A percentile compares a stretch with the other conserved stretches of the same genome.
Conservation (phyloP, 129 eudicot species). For the Lactuca sativa region DNA sequence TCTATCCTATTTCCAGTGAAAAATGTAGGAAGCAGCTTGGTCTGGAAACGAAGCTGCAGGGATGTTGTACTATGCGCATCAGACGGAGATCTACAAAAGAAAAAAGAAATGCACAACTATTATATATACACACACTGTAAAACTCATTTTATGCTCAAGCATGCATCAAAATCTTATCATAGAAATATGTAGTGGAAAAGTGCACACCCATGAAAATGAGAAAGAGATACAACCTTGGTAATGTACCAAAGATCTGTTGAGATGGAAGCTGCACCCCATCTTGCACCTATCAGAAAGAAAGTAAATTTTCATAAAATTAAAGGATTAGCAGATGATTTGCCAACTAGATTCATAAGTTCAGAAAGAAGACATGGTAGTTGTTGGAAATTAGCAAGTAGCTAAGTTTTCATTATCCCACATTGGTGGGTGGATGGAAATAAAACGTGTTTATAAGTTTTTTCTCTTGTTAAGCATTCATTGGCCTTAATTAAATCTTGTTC, state of each 20-base stretch:
- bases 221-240: conserved; percentile 44
- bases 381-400: too few species aligned
- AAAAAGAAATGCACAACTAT: conserved; percentile 1
- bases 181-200: too few species aligned
- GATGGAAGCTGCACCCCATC: conserved; percentile 52
- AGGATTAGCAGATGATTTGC: too few species aligned
- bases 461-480: too few species aligned
- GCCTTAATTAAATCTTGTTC: too few species aligned
- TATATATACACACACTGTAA: too few species aligned
- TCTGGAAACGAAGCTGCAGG: conserved; percentile 57
- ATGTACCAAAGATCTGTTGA: conserved; percentile 23
- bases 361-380: conserved; percentile 21
- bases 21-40: conserved; percentile 41
- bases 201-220: conserved; percentile 1
- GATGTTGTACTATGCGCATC: conserved; percentile 35
- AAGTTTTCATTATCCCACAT: too few species aligned
- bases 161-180: too few species aligned
- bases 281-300: conserved; percentile 50
- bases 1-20: conserved; percentile 60
- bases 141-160: not conserved
- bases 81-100: conserved; percentile 35
- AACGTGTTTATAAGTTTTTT: too few species aligned
- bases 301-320: not conserved
- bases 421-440: too few species aligned
- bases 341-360: not conserved